These are phyloP conservation scores for Aspergillus conjunctus DNA, from an alignment of 495 filamentous ascomycete genomes.

Conservation along the genomic window DNA sequence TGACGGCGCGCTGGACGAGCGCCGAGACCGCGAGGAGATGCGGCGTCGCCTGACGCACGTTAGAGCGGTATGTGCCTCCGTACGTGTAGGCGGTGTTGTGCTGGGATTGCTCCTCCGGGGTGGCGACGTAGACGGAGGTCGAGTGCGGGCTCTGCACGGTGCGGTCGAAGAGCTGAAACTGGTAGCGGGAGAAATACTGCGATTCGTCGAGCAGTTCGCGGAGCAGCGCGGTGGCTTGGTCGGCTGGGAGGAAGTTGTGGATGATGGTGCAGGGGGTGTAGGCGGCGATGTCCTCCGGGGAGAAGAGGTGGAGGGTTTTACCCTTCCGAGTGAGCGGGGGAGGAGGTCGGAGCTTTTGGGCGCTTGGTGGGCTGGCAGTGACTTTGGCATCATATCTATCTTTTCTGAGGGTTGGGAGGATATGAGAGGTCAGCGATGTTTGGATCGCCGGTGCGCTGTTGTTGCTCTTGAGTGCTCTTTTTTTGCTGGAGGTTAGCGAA, in stretches of 20 bases:
- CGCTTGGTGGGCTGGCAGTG: no score
- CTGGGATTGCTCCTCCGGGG: slow-evolving; percentile 54
- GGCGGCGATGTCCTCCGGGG: slow-evolving; percentile 72
- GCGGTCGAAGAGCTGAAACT: slow-evolving; percentile 85
- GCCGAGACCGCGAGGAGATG: slow-evolving; percentile 65
- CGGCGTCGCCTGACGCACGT: slow-evolving; percentile 73
- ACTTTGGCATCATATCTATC: slow-evolving; percentile 23
- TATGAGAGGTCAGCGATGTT: slow-evolving; percentile 50
- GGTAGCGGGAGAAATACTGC: slow-evolving; percentile 67
- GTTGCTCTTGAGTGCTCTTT: slow-evolving; percentile 21
- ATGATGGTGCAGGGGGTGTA: slow-evolving; percentile 89
- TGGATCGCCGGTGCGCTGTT: slow-evolving; percentile 33
- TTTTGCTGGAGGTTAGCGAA: slow-evolving; percentile 32
- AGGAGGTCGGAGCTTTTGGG: slow-evolving; percentile 22
- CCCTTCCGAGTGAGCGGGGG: slow-evolving; percentile 70
- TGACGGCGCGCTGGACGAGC: slow-evolving; percentile 72
- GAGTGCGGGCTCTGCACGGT: slow-evolving; percentile 82
- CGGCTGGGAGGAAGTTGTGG: slow-evolving; percentile 79
- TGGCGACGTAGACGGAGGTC: slow-evolving; percentile 77
- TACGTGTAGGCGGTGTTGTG: slow-evolving; percentile 83
- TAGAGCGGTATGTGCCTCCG: slow-evolving; percentile 71
- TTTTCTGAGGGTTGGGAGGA: slow-evolving; percentile 30
- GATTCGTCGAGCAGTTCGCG: slow-evolving; percentile 76
- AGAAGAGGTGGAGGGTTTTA: slow-evolving; percentile 77
- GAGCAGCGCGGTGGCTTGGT: slow-evolving; percentile 72